A percentile compares a stretch with the other conserved stretches of the same genome.
Conservation (phyloP, 2,329 filamentous ascomycete genomes). For the Calycina herbarum region DNA sequence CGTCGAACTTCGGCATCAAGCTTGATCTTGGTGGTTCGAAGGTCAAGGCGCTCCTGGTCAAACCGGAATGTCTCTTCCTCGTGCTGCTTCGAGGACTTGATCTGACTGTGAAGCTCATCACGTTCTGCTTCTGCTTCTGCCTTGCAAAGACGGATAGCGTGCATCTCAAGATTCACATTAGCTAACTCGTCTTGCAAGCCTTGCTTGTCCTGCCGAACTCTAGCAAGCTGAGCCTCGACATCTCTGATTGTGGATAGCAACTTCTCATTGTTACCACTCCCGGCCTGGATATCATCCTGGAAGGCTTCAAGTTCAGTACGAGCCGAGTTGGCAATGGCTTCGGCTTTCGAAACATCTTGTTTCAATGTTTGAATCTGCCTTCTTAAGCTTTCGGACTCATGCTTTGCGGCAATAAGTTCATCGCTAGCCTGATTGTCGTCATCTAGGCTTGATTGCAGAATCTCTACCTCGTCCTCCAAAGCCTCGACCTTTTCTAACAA, state of each 20-base stretch:
- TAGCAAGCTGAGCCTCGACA: slow-evolving; percentile 56
- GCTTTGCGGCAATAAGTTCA: slow-evolving; percentile 46
- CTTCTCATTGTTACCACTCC: slow-evolving; percentile 48
- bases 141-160: slow-evolving; percentile 55
- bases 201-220: slow-evolving; percentile 60
- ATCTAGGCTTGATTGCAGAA: slow-evolving; percentile 57
- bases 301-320: slow-evolving; percentile 36
- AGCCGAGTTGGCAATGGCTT: slow-evolving; percentile 32
- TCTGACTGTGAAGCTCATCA: slow-evolving; percentile 63
- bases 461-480: slow-evolving; percentile 75
- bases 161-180: slow-evolving; percentile 59
- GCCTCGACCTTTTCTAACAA: slow-evolving; percentile 65
- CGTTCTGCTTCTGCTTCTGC: slow-evolving; percentile 63
- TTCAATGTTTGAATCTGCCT: slow-evolving; percentile 44
- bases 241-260: slow-evolving; percentile 59
- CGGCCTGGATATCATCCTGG: slow-evolving; percentile 32
- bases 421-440: slow-evolving; percentile 61
- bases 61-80: slow-evolving; percentile 60
- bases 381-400: slow-evolving; percentile 43
- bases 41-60: slow-evolving; percentile 68
- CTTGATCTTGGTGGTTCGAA: slow-evolving; percentile 66
- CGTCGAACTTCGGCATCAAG: slow-evolving; percentile 67
- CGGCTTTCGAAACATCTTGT: slow-evolving; percentile 36
- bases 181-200: slow-evolving; percentile 62
- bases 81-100: slow-evolving; percentile 55